Conservation (phyloP, 441 rosid genomes). For the Eruca vesicaria region DNA sequence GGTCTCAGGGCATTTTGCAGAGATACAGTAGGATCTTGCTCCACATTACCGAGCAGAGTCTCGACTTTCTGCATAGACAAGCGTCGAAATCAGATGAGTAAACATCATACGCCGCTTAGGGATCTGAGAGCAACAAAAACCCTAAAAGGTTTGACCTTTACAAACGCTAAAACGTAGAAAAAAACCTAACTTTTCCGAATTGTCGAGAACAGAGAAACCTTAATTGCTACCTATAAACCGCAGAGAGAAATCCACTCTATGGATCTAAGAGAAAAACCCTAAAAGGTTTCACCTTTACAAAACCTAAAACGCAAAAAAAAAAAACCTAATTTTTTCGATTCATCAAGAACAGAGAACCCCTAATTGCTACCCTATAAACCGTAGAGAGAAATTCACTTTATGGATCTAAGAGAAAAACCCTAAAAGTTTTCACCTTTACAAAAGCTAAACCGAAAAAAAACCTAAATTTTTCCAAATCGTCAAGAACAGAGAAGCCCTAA, state of each 20-base stretch:
- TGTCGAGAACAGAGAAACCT: conserved; percentile 11
- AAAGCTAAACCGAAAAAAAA: background rate
- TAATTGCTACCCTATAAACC: conserved; percentile 6
- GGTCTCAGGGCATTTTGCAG: conserved; percentile 43
- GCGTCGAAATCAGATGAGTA: conserved; percentile 1
- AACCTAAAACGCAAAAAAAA: background rate
- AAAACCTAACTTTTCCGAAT: background rate
- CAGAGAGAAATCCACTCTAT: background rate
- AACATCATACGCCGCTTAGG: conserved; percentile 1
- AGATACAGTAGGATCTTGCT: conserved; percentile 49
- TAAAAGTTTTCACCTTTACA: conserved; percentile 10
- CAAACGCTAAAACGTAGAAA: background rate
- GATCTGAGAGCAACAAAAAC: conserved; percentile 5
- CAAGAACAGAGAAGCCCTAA: conserved; percentile 20
- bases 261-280: conserved; percentile 4
- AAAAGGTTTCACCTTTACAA: conserved; percentile 7
- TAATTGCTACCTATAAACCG: conserved; percentile 8
- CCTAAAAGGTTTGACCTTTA: conserved; percentile 14
- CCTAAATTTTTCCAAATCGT: background rate
- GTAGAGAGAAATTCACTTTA: background rate
- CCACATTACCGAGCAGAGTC: conserved; percentile 43
- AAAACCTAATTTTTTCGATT: background rate
- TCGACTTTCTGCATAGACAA: conserved; percentile 44
- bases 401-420: conserved; percentile 6
- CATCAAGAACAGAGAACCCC: conserved; percentile 8